Conservation (phyloP, 148 eudicot genomes). For the Polygonum maritimum region DNA sequence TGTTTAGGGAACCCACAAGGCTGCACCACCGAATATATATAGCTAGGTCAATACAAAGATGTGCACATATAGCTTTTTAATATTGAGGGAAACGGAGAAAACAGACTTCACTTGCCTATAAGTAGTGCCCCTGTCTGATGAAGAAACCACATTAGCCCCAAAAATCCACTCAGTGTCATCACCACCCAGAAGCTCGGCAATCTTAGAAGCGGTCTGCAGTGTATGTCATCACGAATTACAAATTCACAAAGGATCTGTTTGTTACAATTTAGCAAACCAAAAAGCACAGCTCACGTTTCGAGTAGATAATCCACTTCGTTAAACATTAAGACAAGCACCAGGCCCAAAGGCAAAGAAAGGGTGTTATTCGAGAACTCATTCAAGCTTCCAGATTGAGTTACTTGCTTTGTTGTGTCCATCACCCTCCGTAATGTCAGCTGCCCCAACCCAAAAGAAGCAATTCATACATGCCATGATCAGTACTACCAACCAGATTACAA, state of each 20-base stretch:
- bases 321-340: constrained; percentile 50
- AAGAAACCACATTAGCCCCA: constrained; percentile 99
- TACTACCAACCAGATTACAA: too few relatives aligned
- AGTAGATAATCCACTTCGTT: constrained; percentile 84
- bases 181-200: constrained; percentile 87
- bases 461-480: too few relatives aligned
- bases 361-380: constrained; percentile 92
- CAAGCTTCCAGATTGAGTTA: constrained; percentile 86
- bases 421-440: constrained; percentile 84
- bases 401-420: constrained; percentile 99
- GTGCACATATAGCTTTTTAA: too few relatives aligned
- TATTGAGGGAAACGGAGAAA: too few relatives aligned
- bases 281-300: constrained; percentile 64
- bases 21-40: constrained; percentile 23
- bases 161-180: constrained; percentile 89
- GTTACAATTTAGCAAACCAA: too few relatives aligned
- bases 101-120: constrained; percentile 46
- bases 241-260: too few relatives aligned
- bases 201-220: constrained; percentile 69
- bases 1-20: constrained; percentile 94
- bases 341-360: constrained; percentile 82
- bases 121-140: constrained; percentile 99
- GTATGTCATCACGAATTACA: not conserved
- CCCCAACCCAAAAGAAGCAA: not conserved
- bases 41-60: too few relatives aligned